These are phyloP conservation scores for Cystoisospora suis DNA, from an alignment of 169 alveolate species.

Conservation along the genomic window DNA sequence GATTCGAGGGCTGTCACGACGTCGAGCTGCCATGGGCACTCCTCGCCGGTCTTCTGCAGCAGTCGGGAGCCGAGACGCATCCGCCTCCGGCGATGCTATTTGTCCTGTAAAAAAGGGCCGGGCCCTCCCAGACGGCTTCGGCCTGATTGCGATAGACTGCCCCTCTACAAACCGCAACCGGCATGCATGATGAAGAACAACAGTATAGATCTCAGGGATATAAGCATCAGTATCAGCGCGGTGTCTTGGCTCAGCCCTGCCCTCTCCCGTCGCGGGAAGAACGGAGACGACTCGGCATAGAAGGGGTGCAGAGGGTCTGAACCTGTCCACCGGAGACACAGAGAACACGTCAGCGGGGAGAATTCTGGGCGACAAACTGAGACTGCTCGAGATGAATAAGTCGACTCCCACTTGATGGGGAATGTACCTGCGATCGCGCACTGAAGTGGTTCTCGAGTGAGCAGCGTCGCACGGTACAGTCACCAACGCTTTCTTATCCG, in stretches of 20 bases:
- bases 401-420: no score
- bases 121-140: background rate
- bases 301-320: background rate
- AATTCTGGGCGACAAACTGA: no score
- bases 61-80: no score
- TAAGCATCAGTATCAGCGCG: background rate
- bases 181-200: background rate
- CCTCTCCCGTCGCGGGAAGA: background rate
- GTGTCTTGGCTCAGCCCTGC: background rate
- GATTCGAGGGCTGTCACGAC: background rate
- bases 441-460: no score
- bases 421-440: no score
- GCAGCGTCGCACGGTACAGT: no score
- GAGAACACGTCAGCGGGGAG: no score
- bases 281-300: slow-evolving; percentile 21
- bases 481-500: no score
- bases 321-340: no score
- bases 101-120: background rate
- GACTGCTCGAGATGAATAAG: no score
- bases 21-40: background rate
- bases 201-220: background rate
- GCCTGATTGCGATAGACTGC: slow-evolving; percentile 36
- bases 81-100: no score
- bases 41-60: background rate
- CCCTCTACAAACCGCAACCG: slow-evolving; percentile 45